Conservation (phyloP, 192 early-diverging fungal species). For the Gigaspora rosea region DNA sequence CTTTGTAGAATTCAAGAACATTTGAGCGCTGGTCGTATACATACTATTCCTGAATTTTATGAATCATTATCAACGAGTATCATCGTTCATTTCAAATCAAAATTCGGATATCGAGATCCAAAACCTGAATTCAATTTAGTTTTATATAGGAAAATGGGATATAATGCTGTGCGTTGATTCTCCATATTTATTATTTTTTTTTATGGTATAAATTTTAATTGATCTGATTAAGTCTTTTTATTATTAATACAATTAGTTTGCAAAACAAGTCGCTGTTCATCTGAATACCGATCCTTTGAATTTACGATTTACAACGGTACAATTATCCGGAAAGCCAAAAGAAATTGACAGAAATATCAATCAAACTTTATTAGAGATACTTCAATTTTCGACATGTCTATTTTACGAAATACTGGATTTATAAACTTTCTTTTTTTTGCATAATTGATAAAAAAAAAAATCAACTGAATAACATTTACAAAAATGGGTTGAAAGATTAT, state of each 20-base stretch:
- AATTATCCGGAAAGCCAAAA: conserved; percentile 33
- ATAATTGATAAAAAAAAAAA: too few relatives aligned
- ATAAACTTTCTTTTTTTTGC: too few relatives aligned
- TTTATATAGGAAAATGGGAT: conserved; percentile 66
- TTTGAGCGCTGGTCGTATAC: conserved; percentile 38
- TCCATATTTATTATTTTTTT: too few relatives aligned
- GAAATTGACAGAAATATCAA: conserved; percentile 36
- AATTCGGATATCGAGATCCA: conserved; percentile 32
- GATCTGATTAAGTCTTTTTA: conserved; percentile 53
- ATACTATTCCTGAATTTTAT: conserved; percentile 72
- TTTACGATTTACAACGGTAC: conserved; percentile 67
- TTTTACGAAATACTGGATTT: conserved; percentile 82
- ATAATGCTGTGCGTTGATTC: conserved; percentile 49
- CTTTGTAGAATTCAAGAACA: conserved; percentile 39
- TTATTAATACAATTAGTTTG: too few relatives aligned
- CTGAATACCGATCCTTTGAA: conserved; percentile 67
- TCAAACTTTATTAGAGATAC: conserved; percentile 44
- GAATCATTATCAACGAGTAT: conserved; percentile 71
- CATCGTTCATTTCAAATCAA: conserved; percentile 69
- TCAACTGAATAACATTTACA: too few relatives aligned
- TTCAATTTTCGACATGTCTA: conserved; percentile 48
- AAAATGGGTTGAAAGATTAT: too few relatives aligned
- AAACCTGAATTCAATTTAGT: conserved; percentile 46
- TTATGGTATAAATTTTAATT: conserved; percentile 6
- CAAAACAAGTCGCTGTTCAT: conserved; percentile 57